Conservation (phyloP, 176 grass and related monocot species). For the Poa pratensis region DNA sequence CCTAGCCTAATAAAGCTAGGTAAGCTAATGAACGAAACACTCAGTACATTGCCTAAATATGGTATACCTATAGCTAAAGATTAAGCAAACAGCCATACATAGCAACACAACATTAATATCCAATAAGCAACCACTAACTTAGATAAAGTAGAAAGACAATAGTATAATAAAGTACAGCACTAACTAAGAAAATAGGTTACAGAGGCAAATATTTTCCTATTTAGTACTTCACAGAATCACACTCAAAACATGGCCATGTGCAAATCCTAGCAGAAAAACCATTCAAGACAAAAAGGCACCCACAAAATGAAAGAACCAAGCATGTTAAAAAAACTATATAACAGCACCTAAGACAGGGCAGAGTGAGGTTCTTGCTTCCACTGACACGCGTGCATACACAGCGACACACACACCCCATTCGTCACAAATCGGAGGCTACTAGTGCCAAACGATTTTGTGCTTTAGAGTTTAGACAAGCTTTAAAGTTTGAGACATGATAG, state of each 20-base stretch:
- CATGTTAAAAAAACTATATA: too few relatives aligned
- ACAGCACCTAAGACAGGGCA: too few relatives aligned
- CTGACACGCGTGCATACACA: neutral
- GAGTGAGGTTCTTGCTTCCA: too few relatives aligned
- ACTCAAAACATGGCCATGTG: neutral
- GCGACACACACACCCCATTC: too few relatives aligned
- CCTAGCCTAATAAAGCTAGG: neutral
- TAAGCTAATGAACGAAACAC: neutral
- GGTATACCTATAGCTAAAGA: slow-evolving; percentile 13
- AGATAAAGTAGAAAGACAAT: neutral
- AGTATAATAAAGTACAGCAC: too few relatives aligned
- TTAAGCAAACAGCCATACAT: neutral
- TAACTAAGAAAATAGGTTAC: neutral
- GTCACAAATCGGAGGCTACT: neutral
- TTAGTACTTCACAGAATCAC: neutral
- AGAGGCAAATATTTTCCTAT: neutral
- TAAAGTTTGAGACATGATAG: neutral
- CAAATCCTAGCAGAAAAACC: neutral
- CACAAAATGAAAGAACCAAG: too few relatives aligned
- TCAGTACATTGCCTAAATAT: slow-evolving; percentile 4
- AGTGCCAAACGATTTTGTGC: neutral
- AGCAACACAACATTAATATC: neutral
- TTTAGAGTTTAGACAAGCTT: neutral
- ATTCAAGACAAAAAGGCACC: too few relatives aligned
- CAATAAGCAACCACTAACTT: neutral